phyloP scores from a whole-genome alignment of 2,329 filamentous ascomycete species.

The Aspergillus intermedius region DNA sequence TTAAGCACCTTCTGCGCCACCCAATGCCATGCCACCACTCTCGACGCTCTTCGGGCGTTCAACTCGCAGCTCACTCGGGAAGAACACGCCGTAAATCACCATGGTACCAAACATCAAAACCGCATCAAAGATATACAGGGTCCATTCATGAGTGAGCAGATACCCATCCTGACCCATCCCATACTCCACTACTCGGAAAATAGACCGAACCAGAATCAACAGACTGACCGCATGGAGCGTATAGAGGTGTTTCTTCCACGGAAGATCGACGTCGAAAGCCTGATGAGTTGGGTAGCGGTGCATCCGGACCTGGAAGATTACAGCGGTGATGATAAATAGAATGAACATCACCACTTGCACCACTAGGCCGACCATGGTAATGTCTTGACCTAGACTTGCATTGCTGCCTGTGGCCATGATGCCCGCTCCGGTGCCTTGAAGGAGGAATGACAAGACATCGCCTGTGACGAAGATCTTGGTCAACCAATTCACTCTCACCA shows the following conservation, averaged over 20 bases:
- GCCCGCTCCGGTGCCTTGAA: conserved; percentile 29
- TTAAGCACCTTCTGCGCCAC: too few species aligned
- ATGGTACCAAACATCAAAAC: conserved; percentile 29
- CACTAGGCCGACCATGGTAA: conserved; percentile 18
- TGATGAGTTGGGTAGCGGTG: conserved; percentile 4
- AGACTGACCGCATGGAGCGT: conserved; percentile 17
- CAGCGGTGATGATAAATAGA: conserved; percentile 18
- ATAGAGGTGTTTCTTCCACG: conserved; percentile 11
- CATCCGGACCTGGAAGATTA: conserved; percentile 18
- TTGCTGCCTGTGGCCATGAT: conserved; percentile 15
- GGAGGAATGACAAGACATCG: conserved; percentile 44
- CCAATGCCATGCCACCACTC: neutral
- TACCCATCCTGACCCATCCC: conserved; percentile 37
- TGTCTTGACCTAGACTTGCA: conserved; percentile 2
- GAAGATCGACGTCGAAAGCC: conserved; percentile 3
- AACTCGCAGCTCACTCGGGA: neutral
- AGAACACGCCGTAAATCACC: conserved; percentile 8
- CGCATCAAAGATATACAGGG: conserved; percentile 42
- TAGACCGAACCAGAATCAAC: conserved; percentile 39
- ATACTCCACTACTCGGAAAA: conserved; percentile 48
- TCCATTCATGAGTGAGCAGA: conserved; percentile 36
- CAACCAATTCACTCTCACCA: conserved; percentile 40
- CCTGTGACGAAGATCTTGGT: conserved; percentile 45
- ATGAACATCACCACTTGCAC: conserved; percentile 23
- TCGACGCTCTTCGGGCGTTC: neutral